Base-by-base conservation (phyloP, 441 rosid genomes). In the Pelargonium cotyledonis region DNA sequence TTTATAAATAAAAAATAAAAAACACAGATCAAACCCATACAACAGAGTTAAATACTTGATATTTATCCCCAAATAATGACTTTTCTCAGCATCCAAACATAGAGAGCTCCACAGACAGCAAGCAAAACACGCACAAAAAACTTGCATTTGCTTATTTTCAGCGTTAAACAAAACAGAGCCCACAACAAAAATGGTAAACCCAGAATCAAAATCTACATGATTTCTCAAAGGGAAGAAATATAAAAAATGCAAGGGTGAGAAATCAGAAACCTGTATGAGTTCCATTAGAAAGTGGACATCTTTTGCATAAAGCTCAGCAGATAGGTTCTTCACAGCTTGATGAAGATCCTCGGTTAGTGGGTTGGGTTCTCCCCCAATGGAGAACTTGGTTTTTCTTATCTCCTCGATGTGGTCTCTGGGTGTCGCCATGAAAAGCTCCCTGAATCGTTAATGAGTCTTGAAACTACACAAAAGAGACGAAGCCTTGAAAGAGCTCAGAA, bases 261-360 rank as follows among this genome's bases (percentile, higher is more conserved):
- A 63, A 44, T n/a, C 19, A 29, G 21, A n/a, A 60, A 90, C 86
- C 55, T 84, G 88, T 82, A 86, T 83, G 5, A 85, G 81, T 43
- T 79, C 82, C 82, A 76, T 79, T 2, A 79, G 76, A 49, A 86
- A 86, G 74, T 86, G 96, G 5, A 90, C 89, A 67, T 90, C 92
- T 60, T 84, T 90, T 0, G 92, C 69, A 64, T 90, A 90, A n/a
- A 90, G 89, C 23, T 90, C 94, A 49, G 84, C 90, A 0, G 96
- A 86, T 18, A 90, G 89, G 63, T 64, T 71, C 53, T 65, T 71
- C 2, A 71, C 55, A 19, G 73, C 73, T 19, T 71, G 73, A 11
- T 71, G 73, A 47, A 71, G 73, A 47, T 64, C 73, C 64, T 64
- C 68, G 0, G 64, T 71, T 9, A 64, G n/a, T 0, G 68, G 73